Percentiles rank a stretch among this genome's conserved stretches.
Conservation (phyloP, 1,284 basidiomycete species). For the Melampsora americana region DNA sequence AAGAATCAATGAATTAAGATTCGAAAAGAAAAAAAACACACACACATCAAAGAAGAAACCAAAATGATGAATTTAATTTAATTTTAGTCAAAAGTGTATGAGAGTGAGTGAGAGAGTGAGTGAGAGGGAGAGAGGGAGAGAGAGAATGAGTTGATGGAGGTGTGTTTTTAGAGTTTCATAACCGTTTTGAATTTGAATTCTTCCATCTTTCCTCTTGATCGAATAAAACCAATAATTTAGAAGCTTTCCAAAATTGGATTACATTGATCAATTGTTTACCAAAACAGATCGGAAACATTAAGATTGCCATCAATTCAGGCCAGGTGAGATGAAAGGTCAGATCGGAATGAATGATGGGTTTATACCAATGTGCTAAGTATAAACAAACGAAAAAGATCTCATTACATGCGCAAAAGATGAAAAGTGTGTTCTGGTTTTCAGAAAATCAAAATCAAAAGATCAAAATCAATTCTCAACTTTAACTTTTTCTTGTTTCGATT, state of each 20-base stretch:
- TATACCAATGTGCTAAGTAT: constrained; percentile 63
- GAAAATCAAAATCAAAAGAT: too few relatives aligned
- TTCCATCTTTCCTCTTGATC: constrained; percentile 48
- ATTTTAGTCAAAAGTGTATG: too few relatives aligned
- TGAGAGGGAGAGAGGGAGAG: too few relatives aligned
- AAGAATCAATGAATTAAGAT: too few relatives aligned
- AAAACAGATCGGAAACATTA: constrained; percentile 74
- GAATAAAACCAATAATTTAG: constrained; percentile 65
- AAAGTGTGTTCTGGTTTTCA: constrained; percentile 62
- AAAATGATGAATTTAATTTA: too few relatives aligned
- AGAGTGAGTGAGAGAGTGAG: too few relatives aligned
- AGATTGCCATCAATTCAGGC: constrained; percentile 44
- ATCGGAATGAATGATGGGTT: not conserved
- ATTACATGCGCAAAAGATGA: constrained; percentile 93
- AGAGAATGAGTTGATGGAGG: too few relatives aligned
- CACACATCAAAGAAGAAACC: too few relatives aligned
- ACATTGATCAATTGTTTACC: constrained; percentile 91
- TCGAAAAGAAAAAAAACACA: too few relatives aligned
- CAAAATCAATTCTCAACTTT: too few relatives aligned
- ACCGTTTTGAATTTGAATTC: not conserved
- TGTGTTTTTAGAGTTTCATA: too few relatives aligned
- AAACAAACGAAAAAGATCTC: constrained; percentile 94
- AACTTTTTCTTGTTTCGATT: too few relatives aligned
- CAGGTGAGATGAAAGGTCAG: not conserved
- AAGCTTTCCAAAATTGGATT: constrained; percentile 98